Evolutionary conservation across 176 grass and related monocot genomes (phyloP).

Genomic region (Urochloa ruziziensis): DNA sequence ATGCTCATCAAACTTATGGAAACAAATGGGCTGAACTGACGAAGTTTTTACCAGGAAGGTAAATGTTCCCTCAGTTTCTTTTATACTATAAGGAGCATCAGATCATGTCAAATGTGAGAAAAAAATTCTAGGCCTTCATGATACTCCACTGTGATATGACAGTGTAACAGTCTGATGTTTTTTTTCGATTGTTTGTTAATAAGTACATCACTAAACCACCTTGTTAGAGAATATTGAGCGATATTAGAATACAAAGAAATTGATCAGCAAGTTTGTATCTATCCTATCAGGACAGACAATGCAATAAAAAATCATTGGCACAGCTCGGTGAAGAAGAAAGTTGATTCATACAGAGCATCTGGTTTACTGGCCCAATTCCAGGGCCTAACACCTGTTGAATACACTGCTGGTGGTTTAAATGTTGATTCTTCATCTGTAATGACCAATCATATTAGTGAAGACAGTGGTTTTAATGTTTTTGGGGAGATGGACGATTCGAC

Average conservation of each 20-base stretch:
- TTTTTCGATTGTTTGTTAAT: background rate
- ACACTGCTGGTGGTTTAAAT: constrained; percentile 34
- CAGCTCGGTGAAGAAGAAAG: constrained; percentile 92
- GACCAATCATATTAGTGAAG: constrained; percentile 47
- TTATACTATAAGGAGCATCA: background rate
- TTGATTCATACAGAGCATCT: constrained; percentile 64
- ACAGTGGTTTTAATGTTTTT: constrained; percentile 38
- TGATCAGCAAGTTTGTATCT: constrained; percentile 22
- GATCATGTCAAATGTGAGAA: background rate
- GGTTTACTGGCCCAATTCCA: constrained; percentile 70
- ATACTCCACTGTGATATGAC: constrained; percentile 13
- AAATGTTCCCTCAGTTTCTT: background rate
- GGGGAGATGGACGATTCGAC: constrained; percentile 48
- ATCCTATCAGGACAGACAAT: constrained; percentile 84
- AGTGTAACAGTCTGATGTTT: constrained; percentile 5
- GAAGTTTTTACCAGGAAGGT: constrained; percentile 94
- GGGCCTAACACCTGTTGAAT: constrained; percentile 40
- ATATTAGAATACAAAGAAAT: background rate
- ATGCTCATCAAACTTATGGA: constrained; percentile 67
- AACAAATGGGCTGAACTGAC: too few relatives aligned
- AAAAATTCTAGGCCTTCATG: background rate
- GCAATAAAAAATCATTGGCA: constrained; percentile 98
- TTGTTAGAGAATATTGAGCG: too few relatives aligned
- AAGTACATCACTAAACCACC: background rate
- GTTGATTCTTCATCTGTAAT: constrained; percentile 46